Percentiles rank a stretch among this genome's conserved stretches.
These are phyloP conservation scores for Beauveria caledonica DNA, from an alignment of 2,329 filamentous ascomycete species.

Conservation along the genomic window DNA sequence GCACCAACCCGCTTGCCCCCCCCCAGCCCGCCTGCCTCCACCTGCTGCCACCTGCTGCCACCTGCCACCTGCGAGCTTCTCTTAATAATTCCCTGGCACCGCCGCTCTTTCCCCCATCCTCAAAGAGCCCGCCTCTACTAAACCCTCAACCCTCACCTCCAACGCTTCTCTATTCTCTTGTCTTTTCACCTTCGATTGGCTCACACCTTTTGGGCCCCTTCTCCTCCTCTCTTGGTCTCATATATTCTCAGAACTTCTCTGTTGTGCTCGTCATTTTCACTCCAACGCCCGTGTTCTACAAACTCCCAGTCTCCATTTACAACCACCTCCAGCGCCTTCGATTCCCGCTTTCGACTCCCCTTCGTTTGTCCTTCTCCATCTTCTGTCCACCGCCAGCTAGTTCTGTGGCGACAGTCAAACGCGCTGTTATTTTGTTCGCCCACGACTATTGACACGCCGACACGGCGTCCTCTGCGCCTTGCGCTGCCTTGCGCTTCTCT, in stretches of 20 bases:
- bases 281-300: background rate
- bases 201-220: background rate
- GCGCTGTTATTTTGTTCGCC: slow-evolving; percentile 17
- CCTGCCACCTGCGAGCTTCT: background rate
- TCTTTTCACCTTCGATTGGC: background rate
- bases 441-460: slow-evolving; percentile 14
- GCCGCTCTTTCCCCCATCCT: background rate
- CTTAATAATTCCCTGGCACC: slow-evolving; percentile 9
- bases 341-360: background rate
- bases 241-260: background rate
- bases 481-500: slow-evolving; percentile 12
- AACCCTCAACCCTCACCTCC: background rate
- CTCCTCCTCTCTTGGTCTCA: background rate
- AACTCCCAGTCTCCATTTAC: background rate
- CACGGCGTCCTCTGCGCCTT: slow-evolving; percentile 17
- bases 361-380: background rate
- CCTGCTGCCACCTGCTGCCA: background rate
- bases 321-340: background rate
- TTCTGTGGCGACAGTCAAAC: slow-evolving; percentile 14
- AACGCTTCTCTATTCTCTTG: background rate
- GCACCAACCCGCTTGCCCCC: background rate
- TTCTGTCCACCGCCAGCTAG: slow-evolving; percentile 10
- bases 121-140: background rate
- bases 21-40: slow-evolving; percentile 2
- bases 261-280: background rate